phyloP scores from a whole-genome alignment of 2,329 filamentous ascomycete genomes.

The Nothophaeocryptopus gaeumannii region DNA sequence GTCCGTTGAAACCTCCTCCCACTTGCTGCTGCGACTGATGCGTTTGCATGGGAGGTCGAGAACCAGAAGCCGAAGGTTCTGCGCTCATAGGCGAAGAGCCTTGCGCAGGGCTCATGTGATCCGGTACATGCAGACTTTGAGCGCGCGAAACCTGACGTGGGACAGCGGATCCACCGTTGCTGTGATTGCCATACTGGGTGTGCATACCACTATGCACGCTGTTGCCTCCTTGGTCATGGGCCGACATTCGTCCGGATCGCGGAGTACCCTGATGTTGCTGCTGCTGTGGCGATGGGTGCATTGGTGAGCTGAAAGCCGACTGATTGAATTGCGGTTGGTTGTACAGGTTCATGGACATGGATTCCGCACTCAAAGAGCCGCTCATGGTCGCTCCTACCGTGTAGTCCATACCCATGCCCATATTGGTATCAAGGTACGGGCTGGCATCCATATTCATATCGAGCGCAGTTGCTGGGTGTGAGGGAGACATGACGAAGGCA shows the following conservation, averaged over 20 bases:
- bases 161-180: slow-evolving; percentile 13
- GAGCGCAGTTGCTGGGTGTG: slow-evolving; percentile 37
- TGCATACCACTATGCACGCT: slow-evolving; percentile 22
- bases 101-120: slow-evolving; percentile 25
- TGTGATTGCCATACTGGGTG: slow-evolving; percentile 27
- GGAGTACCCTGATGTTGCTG: slow-evolving; percentile 27
- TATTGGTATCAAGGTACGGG: slow-evolving; percentile 39
- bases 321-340: slow-evolving; percentile 39
- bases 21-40: neutral
- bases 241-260: slow-evolving; percentile 25
- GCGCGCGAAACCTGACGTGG: slow-evolving; percentile 27
- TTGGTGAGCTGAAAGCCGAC: slow-evolving; percentile 42
- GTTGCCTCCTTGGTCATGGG: slow-evolving; percentile 31
- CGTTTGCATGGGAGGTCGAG: slow-evolving; percentile 3
- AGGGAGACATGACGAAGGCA: slow-evolving; percentile 43
- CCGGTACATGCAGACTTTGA: slow-evolving; percentile 26
- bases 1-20: slow-evolving; percentile 23
- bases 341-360: slow-evolving; percentile 39
- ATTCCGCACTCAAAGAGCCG: slow-evolving; percentile 20
- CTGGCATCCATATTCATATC: slow-evolving; percentile 45
- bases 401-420: slow-evolving; percentile 47
- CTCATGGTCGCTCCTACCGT: slow-evolving; percentile 30
- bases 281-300: slow-evolving; percentile 25
- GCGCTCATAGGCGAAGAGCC: slow-evolving; percentile 19
- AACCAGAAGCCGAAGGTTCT: slow-evolving; percentile 11